Percentiles rank a stretch among this genome's conserved stretches.
phyloP scores from a whole-genome alignment of 108 stramenopile species.

The Skeletonema marinoi region DNA sequence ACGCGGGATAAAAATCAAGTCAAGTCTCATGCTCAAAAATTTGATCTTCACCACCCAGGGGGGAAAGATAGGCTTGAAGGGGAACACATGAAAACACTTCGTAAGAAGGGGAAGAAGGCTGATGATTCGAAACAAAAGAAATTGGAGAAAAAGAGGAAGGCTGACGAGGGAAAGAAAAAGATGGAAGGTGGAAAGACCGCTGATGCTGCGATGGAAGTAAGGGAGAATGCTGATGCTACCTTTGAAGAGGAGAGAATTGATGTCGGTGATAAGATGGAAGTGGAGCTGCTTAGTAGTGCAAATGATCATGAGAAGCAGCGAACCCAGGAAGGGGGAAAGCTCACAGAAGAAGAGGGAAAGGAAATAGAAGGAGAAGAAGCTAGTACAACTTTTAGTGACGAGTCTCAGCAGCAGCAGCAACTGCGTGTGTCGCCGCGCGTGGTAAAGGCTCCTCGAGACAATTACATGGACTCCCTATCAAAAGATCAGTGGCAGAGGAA shows the following conservation, averaged over 20 bases:
- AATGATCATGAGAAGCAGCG: constrained; percentile 7
- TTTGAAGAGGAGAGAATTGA: constrained; percentile 11
- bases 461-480: not conserved
- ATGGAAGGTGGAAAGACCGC: not conserved
- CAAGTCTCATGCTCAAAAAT: constrained; percentile 34
- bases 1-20: constrained; percentile 10
- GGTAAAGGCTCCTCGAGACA: not conserved
- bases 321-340: not conserved
- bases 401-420: not conserved
- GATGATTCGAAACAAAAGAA: not conserved
- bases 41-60: not conserved
- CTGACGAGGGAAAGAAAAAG: not conserved
- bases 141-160: not conserved
- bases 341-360: constrained; percentile 7
- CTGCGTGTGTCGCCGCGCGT: constrained; percentile 1
- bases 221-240: not conserved
- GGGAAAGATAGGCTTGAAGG: constrained; percentile 1
- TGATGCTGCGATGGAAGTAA: not conserved
- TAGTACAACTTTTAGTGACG: not conserved
- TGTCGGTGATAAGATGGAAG: constrained; percentile 2
- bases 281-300: constrained; percentile 8
- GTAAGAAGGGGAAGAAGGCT: not conserved
- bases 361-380: constrained; percentile 8
- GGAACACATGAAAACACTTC: not conserved
- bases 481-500: constrained; percentile 4